Conservation (phyloP, 2,329 filamentous ascomycete species). For the Paramyrothecium roridum region DNA sequence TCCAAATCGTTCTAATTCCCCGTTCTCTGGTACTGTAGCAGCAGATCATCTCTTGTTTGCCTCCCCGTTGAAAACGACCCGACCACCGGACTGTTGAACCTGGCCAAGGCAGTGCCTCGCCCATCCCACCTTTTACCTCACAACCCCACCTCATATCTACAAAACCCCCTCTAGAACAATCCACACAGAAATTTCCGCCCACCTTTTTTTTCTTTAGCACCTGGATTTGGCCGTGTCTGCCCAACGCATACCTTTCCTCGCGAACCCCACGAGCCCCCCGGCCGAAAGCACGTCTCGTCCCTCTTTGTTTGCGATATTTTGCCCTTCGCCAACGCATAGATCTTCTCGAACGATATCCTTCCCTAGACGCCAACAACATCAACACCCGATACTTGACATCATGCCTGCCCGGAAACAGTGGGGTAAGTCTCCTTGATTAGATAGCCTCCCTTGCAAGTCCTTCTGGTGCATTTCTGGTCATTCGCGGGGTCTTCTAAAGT, state of each 20-base stretch:
- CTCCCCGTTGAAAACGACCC: too few relatives aligned
- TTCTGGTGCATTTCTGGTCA: background rate
- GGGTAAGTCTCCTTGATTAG: slow-evolving; percentile 30
- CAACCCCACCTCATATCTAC: background rate
- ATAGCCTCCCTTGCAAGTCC: slow-evolving; percentile 5
- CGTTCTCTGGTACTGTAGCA: too few relatives aligned
- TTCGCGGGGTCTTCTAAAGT: too few relatives aligned
- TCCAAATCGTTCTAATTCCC: too few relatives aligned
- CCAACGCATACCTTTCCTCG: background rate
- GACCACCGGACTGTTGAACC: too few relatives aligned
- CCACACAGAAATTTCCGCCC: background rate
- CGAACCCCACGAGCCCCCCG: background rate
- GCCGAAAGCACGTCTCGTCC: background rate
- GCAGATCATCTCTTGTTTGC: too few relatives aligned
- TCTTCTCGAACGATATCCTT: background rate
- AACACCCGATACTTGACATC: slow-evolving; percentile 21
- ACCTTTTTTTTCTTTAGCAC: background rate
- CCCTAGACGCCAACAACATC: background rate
- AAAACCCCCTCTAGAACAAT: background rate
- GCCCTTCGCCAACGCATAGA: background rate
- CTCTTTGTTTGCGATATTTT: background rate
- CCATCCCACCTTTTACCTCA: background rate
- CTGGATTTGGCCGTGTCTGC: background rate
- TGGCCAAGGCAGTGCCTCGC: background rate
- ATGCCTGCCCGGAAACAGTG: slow-evolving; percentile 41